A percentile compares a stretch with the other conserved stretches of the same genome.
These are phyloP conservation scores for Suillus luteus DNA, from an alignment of 768 basidiomycete species.

Conservation along the genomic window DNA sequence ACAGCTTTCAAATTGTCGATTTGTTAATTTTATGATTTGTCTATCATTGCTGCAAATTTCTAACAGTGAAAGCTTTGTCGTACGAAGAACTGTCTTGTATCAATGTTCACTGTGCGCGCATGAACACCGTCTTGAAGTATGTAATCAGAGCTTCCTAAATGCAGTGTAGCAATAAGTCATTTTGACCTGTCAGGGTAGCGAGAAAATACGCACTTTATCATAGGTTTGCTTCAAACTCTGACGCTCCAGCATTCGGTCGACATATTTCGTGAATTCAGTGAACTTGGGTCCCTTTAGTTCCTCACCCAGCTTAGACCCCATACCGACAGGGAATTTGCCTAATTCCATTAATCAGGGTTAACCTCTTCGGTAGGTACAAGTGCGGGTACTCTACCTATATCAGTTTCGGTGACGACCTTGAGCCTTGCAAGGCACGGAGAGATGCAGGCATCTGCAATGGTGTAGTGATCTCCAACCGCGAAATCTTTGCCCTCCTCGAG, in stretches of 20 bases:
- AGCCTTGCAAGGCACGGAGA: conserved; percentile 55
- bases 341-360: conserved; percentile 32
- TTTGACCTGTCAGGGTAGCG: neutral
- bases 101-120: neutral
- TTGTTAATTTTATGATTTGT: neutral
- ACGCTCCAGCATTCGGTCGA: conserved; percentile 40
- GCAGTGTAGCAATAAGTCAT: neutral
- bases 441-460: conserved; percentile 60
- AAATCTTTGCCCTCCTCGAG: conserved; percentile 47
- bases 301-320: conserved; percentile 45
- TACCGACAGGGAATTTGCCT: conserved; percentile 49
- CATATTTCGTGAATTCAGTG: conserved; percentile 50
- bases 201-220: neutral
- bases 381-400: conserved; percentile 27
- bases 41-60: neutral
- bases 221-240: neutral
- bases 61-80: neutral
- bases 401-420: conserved; percentile 42
- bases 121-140: neutral
- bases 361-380: neutral
- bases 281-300: conserved; percentile 46
- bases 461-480: conserved; percentile 45
- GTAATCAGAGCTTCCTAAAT: neutral
- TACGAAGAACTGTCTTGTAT: neutral
- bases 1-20: neutral